These are phyloP conservation scores for Pseudohalonectria lignicola DNA, from an alignment of 2,329 filamentous ascomycete species.

Conservation along the genomic window DNA sequence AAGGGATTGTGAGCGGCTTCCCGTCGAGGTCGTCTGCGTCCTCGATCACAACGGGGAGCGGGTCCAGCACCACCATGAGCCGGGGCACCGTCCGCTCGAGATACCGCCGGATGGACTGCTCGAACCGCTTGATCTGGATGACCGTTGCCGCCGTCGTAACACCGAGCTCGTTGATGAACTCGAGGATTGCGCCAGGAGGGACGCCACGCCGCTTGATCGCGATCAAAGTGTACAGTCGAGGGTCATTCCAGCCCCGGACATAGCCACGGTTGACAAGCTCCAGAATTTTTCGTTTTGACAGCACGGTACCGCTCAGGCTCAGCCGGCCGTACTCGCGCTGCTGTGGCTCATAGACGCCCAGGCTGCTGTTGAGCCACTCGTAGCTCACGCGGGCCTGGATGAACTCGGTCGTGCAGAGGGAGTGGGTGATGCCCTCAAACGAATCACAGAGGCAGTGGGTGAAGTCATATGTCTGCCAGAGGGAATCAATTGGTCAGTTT, in stretches of 20 bases:
- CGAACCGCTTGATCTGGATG: constrained; percentile 74
- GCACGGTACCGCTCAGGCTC: constrained; percentile 72
- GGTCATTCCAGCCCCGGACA: constrained; percentile 86
- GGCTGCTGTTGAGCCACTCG: constrained; percentile 72
- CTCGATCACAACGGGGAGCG: constrained; percentile 71
- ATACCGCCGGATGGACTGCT: constrained; percentile 74
- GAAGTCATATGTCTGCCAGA: constrained; percentile 65
- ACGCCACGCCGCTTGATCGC: constrained; percentile 75
- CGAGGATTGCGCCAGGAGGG: constrained; percentile 77
- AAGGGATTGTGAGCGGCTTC: constrained; percentile 56
- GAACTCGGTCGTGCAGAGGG: constrained; percentile 88
- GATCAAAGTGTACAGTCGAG: constrained; percentile 78
- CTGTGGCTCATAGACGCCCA: constrained; percentile 85
- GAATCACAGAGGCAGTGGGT: constrained; percentile 86
- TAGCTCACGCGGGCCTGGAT: constrained; percentile 76
- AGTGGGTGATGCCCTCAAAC: constrained; percentile 86
- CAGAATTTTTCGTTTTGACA: constrained; percentile 77
- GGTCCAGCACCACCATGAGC: constrained; percentile 82
- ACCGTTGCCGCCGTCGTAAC: constrained; percentile 74
- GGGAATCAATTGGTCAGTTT: neutral
- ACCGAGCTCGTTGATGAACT: constrained; percentile 84
- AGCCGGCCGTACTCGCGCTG: constrained; percentile 69
- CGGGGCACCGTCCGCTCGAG: constrained; percentile 81
- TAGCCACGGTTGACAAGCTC: constrained; percentile 67
- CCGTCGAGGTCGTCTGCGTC: constrained; percentile 59